Conservation (phyloP, 2,329 filamentous ascomycete species). For the Exophiala lecanii-corni region DNA sequence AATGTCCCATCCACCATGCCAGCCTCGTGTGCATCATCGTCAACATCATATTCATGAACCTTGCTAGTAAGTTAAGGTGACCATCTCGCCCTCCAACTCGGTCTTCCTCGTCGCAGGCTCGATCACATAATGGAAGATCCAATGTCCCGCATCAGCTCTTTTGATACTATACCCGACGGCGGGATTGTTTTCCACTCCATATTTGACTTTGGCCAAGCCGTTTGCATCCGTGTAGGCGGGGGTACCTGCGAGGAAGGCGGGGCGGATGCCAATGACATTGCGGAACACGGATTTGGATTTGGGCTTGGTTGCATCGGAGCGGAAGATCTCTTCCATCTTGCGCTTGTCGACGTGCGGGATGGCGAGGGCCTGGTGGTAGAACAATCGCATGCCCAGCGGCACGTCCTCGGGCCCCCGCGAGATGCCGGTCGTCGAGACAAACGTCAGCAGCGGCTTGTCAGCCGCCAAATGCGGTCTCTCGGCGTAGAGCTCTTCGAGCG, state of each 20-base stretch:
- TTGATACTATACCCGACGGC: slow-evolving; percentile 34
- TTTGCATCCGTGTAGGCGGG: slow-evolving; percentile 19
- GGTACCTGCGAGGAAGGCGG: slow-evolving; percentile 31
- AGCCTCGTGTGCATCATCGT: no score
- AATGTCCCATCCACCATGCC: no score
- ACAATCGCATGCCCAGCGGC: slow-evolving; percentile 30
- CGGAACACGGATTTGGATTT: slow-evolving; percentile 27
- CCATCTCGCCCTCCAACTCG: slow-evolving; percentile 25
- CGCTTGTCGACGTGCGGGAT: slow-evolving; percentile 35
- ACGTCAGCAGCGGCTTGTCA: slow-evolving; percentile 27
- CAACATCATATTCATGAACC: no score
- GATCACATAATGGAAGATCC: slow-evolving; percentile 32
- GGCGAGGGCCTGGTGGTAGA: slow-evolving; percentile 32
- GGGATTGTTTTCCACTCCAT: slow-evolving; percentile 28
- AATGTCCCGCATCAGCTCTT: slow-evolving; percentile 34
- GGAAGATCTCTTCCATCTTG: slow-evolving; percentile 34
- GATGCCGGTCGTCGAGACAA: slow-evolving; percentile 34
- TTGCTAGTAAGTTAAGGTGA: slow-evolving; percentile 26
- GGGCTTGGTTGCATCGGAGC: slow-evolving; percentile 29
- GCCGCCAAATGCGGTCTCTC: slow-evolving; percentile 6
- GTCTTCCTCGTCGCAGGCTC: slow-evolving; percentile 15
- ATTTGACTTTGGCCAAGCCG: slow-evolving; percentile 29
- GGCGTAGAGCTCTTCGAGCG: slow-evolving; percentile 23
- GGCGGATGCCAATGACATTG: slow-evolving; percentile 31
- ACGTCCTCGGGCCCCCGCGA: slow-evolving; percentile 25